A percentile compares a stretch with the other conserved stretches of the same genome.
Conservation (phyloP, 2,329 filamentous ascomycete genomes). For the Colletotrichum tofieldiae region DNA sequence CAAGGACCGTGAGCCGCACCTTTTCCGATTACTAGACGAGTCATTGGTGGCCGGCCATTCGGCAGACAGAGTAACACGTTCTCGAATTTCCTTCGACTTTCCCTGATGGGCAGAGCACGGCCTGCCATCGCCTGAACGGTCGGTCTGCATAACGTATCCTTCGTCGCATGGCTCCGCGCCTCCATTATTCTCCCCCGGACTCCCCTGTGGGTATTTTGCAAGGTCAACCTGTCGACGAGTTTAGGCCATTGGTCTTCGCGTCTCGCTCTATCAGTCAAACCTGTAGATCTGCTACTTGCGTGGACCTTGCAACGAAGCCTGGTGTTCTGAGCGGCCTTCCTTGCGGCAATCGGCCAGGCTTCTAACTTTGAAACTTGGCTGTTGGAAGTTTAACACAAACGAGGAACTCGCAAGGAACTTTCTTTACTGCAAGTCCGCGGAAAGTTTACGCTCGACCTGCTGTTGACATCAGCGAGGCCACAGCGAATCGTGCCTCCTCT, state of each 20-base stretch:
- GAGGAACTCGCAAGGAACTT: slow-evolving; percentile 27
- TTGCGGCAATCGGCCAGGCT: slow-evolving; percentile 26
- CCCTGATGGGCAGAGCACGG: slow-evolving; percentile 22
- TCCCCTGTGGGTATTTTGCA: slow-evolving; percentile 28
- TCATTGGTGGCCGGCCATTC: slow-evolving; percentile 15
- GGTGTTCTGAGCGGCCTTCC: slow-evolving; percentile 33
- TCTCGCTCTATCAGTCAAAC: slow-evolving; percentile 16
- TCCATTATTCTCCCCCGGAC: slow-evolving; percentile 19
- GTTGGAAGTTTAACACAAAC: slow-evolving; percentile 36
- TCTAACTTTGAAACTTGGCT: slow-evolving; percentile 37
- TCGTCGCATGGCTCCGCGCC: slow-evolving; percentile 5
- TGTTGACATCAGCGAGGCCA: slow-evolving; percentile 10
- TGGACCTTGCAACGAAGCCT: slow-evolving; percentile 28
- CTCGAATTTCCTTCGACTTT: slow-evolving; percentile 17
- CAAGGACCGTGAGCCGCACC: slow-evolving; percentile 7
- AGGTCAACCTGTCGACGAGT: slow-evolving; percentile 23
- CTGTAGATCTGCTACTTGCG: neutral
- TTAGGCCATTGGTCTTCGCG: slow-evolving; percentile 10
- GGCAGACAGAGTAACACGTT: slow-evolving; percentile 14
- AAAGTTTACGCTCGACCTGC: slow-evolving; percentile 14
- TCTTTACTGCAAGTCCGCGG: neutral
- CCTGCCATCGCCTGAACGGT: slow-evolving; percentile 1
- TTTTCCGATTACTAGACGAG: slow-evolving; percentile 23
- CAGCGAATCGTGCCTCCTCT: slow-evolving; percentile 4
- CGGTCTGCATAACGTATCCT: slow-evolving; percentile 26